Evolutionary conservation across 2,329 filamentous ascomycete species (phyloP).

Genomic region (Ophiocordyceps sinensis): DNA sequence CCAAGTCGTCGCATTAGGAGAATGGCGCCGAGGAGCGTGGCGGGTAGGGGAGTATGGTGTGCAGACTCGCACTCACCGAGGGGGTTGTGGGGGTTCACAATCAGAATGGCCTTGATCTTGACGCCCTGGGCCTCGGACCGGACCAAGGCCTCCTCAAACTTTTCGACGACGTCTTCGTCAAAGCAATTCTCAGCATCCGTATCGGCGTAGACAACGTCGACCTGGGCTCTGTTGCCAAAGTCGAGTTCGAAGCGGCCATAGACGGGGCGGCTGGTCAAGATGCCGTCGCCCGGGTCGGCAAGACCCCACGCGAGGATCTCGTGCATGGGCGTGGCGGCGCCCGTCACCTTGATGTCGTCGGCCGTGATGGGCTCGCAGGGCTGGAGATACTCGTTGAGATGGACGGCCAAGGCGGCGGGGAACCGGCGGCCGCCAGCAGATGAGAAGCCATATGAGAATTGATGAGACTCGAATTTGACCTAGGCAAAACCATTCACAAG

Average conservation of each 20-base stretch:
- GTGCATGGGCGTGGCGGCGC: slow-evolving; percentile 23
- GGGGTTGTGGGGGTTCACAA: slow-evolving; percentile 40
- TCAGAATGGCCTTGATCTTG: slow-evolving; percentile 29
- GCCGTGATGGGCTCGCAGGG: slow-evolving; percentile 14
- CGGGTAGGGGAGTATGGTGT: neutral
- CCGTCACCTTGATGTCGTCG: slow-evolving; percentile 18
- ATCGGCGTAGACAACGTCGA: slow-evolving; percentile 29
- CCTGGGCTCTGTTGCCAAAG: slow-evolving; percentile 25
- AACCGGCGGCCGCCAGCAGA: slow-evolving; percentile 19
- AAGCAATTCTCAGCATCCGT: slow-evolving; percentile 27
- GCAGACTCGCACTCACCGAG: slow-evolving; percentile 18
- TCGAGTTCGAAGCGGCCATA: slow-evolving; percentile 37
- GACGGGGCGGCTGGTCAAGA: slow-evolving; percentile 24
- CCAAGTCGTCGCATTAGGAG: too few species aligned
- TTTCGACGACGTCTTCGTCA: slow-evolving; percentile 24
- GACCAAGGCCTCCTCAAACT: slow-evolving; percentile 28
- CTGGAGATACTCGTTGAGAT: slow-evolving; percentile 22
- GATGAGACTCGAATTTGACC: slow-evolving; percentile 12
- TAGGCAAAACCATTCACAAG: neutral
- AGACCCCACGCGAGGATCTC: slow-evolving; percentile 24
- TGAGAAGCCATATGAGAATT: slow-evolving; percentile 23
- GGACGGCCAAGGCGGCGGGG: slow-evolving; percentile 16
- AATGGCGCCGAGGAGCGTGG: neutral
- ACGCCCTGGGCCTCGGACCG: slow-evolving; percentile 19
- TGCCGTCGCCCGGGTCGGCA: slow-evolving; percentile 21